phyloP scores from a whole-genome alignment of 1,284 basidiomycete genomes.

The Ceratobasidium sp. region DNA sequence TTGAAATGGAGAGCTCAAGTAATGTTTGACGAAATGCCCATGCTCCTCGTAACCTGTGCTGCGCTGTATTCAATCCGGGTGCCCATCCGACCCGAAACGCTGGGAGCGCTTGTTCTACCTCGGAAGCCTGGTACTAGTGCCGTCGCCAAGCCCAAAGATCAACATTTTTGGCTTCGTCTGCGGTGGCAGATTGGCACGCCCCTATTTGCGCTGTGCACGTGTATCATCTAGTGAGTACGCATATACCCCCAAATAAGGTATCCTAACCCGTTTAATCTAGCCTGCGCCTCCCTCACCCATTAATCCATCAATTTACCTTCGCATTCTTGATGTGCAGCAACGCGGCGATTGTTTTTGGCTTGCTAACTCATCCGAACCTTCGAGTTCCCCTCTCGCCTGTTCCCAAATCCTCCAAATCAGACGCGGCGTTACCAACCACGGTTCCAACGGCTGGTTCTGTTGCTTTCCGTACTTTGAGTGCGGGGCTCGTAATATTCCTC shows the following conservation, averaged over 20 bases:
- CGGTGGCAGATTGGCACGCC: conserved; percentile 40
- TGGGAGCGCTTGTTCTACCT: not conserved
- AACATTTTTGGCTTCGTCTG: conserved; percentile 36
- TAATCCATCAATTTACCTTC: conserved; percentile 38
- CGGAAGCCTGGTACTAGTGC: not conserved
- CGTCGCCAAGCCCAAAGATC: conserved; percentile 14
- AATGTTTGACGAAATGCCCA: conserved; percentile 45
- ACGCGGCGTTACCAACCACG: not conserved
- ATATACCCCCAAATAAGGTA: not conserved
- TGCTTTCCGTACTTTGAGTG: conserved; percentile 48
- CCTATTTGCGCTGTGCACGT: conserved; percentile 35
- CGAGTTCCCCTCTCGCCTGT: conserved; percentile 28
- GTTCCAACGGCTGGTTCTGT: conserved; percentile 27
- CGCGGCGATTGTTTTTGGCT: conserved; percentile 35
- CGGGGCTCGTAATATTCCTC: conserved; percentile 57
- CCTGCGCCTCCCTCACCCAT: conserved; percentile 13
- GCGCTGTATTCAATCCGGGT: conserved; percentile 41
- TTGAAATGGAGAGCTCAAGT: conserved; percentile 52
- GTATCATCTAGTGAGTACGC: conserved; percentile 23
- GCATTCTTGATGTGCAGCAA: conserved; percentile 35
- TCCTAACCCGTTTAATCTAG: conserved; percentile 6
- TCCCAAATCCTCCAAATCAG: not conserved
- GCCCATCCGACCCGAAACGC: conserved; percentile 31
- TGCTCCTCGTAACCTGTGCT: conserved; percentile 42
- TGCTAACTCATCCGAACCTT: conserved; percentile 40